phyloP scores from a whole-genome alignment of 306 rosid species.

The Vicia sativa region DNA sequence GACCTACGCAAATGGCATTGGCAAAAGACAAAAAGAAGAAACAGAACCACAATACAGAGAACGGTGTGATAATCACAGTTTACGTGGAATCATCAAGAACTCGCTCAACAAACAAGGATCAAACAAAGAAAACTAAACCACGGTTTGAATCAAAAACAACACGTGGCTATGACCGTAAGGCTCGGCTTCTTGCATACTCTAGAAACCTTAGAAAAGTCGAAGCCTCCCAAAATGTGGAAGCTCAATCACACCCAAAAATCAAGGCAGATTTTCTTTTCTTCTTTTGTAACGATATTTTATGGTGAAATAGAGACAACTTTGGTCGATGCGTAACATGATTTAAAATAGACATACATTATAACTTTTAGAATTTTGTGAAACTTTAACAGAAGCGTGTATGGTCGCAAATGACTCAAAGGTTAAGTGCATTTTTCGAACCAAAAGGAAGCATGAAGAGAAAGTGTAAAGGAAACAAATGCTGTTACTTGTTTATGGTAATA shows the following conservation, averaged over 20 bases:
- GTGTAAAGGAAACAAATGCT: conserved; percentile 4
- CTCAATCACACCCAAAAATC: conserved; percentile 35
- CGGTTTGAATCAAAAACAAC: not conserved
- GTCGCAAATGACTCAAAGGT: conserved; percentile 22
- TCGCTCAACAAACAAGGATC: conserved; percentile 9
- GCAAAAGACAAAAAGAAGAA: conserved; percentile 12
- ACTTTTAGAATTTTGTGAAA: not conserved
- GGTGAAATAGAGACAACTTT: not conserved
- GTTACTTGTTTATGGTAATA: conserved; percentile 46
- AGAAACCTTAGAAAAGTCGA: conserved; percentile 50
- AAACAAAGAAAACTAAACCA: conserved; percentile 33
- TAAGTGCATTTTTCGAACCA: conserved; percentile 6
- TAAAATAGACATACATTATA: not conserved
- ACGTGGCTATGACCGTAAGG: conserved; percentile 59
- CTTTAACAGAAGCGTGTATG: conserved; percentile 30
- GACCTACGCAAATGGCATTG: not conserved
- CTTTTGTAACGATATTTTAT: not conserved
- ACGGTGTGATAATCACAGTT: conserved; percentile 60
- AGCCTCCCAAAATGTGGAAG: not conserved
- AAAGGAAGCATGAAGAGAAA: conserved; percentile 34
- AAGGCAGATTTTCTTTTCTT: conserved; percentile 46
- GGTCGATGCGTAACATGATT: not conserved
- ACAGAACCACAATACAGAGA: conserved; percentile 30
- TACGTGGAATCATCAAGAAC: conserved; percentile 54
- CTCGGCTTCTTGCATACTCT: conserved; percentile 64